Conservation (phyloP, 495 filamentous ascomycete genomes). For the Echria macrotheca region DNA sequence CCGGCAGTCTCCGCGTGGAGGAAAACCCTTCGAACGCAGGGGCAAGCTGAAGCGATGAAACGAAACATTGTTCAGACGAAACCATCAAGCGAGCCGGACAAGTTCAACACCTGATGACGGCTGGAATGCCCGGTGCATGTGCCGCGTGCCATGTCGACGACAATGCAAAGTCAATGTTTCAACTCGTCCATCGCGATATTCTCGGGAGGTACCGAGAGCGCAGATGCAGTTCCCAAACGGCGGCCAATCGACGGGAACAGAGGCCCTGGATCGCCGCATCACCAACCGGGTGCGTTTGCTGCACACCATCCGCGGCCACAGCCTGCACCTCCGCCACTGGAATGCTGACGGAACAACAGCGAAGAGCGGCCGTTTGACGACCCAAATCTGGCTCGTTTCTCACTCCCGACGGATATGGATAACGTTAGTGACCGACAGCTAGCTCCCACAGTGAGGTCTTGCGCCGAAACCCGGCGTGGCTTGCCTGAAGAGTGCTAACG, state of each 20-base stretch:
- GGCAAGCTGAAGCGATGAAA: constrained; percentile 16
- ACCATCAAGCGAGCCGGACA: neutral
- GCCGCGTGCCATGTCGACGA: too few species aligned
- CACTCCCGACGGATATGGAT: too few species aligned
- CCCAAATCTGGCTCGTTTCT: too few species aligned
- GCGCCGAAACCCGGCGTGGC: too few species aligned
- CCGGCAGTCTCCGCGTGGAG: constrained; percentile 6
- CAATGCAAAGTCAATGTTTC: neutral
- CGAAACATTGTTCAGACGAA: constrained; percentile 15
- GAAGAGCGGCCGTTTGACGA: neutral
- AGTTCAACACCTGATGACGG: neutral
- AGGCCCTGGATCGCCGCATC: too few species aligned
- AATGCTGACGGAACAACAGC: neutral
- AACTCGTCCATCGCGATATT: neutral
- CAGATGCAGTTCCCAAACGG: neutral
- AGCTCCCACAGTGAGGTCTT: too few species aligned
- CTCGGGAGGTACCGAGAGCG: constrained; percentile 1
- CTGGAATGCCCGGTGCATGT: too few species aligned
- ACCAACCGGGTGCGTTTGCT: too few species aligned
- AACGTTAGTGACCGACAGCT: too few species aligned
- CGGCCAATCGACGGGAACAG: neutral
- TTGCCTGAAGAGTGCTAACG: too few species aligned
- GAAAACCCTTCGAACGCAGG: neutral
- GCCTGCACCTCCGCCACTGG: too few species aligned
- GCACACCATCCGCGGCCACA: too few species aligned